Conservation (phyloP, 116 monocot genomes). For the Phalaenopsis hybrid region DNA sequence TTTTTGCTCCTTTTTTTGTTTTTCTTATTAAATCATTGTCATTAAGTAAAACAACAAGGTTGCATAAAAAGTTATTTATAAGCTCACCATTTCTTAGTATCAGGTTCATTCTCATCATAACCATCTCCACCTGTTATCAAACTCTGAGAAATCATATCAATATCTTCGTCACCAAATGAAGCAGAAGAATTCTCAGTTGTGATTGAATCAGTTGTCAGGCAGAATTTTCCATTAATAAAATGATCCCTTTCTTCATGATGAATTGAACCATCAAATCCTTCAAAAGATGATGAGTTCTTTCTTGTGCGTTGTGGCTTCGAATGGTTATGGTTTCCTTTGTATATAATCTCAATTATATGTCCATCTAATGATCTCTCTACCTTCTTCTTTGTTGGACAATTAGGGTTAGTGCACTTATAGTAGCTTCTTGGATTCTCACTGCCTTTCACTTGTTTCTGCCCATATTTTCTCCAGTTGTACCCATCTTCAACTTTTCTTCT, state of each 20-base stretch:
- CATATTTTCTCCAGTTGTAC: slow-evolving; percentile 96
- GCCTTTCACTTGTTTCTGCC: slow-evolving; percentile 95
- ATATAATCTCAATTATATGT: slow-evolving; percentile 86
- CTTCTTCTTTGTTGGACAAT: slow-evolving; percentile 78
- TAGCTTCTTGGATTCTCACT: slow-evolving; percentile 91
- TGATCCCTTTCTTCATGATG: slow-evolving; percentile 26
- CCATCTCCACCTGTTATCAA: too few relatives aligned
- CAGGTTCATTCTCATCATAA: slow-evolving; percentile 39
- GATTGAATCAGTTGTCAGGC: slow-evolving; percentile 12
- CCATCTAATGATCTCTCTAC: slow-evolving; percentile 70
- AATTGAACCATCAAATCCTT: slow-evolving; percentile 7
- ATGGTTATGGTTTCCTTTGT: slow-evolving; percentile 83
- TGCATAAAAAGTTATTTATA: neutral
- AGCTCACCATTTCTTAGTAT: slow-evolving; percentile 63
- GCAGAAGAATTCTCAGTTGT: slow-evolving; percentile 28
- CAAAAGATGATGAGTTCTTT: slow-evolving; percentile 37
- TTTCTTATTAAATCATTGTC: too few relatives aligned
- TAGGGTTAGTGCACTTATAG: slow-evolving; percentile 83
- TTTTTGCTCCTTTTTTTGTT: too few relatives aligned
- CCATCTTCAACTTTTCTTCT: slow-evolving; percentile 60
- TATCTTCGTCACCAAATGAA: slow-evolving; percentile 49
- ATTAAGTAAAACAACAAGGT: too few relatives aligned
- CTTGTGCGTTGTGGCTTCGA: slow-evolving; percentile 67
- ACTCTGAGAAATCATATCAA: slow-evolving; percentile 28
- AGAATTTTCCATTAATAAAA: slow-evolving; percentile 13